Base-by-base conservation (phyloP, 2,329 filamentous ascomycete species). In the Coniochaeta sp. region DNA sequence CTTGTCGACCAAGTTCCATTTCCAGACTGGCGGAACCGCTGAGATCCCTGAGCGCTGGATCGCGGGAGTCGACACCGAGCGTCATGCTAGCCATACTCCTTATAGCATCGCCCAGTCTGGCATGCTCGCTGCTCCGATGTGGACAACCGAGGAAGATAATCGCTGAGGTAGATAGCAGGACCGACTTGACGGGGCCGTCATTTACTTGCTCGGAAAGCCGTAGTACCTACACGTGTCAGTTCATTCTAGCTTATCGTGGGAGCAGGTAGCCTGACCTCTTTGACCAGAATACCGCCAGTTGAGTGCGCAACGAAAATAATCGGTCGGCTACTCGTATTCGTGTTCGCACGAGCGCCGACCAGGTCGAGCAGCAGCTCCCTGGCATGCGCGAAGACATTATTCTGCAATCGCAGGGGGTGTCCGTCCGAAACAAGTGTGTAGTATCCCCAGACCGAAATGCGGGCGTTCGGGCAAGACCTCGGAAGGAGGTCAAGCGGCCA, bases 401-500 rank as follows among this genome's bases (percentile, higher is more conserved):
- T 60, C 50, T 66, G 63, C 0, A 57, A 58, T 1, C 59, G 59
- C 1, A 62, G 55, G 4, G 65, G 58, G 26, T 61, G 57, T 30
- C 58, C 58, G 33, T 62, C 56, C 1, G 56, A 52, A 0, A 57
- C 55, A 0, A 65, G 57, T 1, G 59, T 62, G 27, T 63, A 60
- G 51, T 63, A 66, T 2, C 64, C 65, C 63, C 63, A 67, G 4
- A 60, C 63, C 6, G 62, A 55, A 7, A 67, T 56, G 18, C 65
- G 57, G 4, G 59, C 55, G 13, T 58, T 60, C 3, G 63, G 62
- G 30, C 64, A 67, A 22, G 63, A 60, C 5, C 58, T 51, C 0
- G 65, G 65, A 2, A 67, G 58, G 7, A 67, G 57, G 24, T 65
- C 63, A 1, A 65, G 45, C 5, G 64, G 65, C 65, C 65, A 67